A percentile compares a stretch with the other conserved stretches of the same genome.
These are phyloP conservation scores for Euphorbia celastroides DNA, from an alignment of 441 rosid species.

Conservation along the genomic window DNA sequence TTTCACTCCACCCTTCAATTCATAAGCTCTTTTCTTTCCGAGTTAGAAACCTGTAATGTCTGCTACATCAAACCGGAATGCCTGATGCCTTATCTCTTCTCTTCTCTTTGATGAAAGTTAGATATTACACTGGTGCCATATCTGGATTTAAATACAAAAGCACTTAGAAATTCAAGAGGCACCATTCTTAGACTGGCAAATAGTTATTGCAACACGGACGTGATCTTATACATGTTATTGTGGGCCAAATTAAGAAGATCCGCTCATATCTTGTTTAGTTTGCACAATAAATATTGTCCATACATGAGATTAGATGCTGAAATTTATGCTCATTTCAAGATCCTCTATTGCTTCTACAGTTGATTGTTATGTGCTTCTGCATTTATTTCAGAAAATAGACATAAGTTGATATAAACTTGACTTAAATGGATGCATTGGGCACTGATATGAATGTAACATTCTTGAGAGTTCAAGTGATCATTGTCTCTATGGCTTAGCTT, in stretches of 20 bases:
- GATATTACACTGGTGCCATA: background rate
- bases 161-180: background rate
- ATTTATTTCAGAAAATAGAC: too few species aligned
- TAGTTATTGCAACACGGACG: background rate
- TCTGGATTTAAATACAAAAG: background rate
- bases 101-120: background rate
- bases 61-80: background rate
- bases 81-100: background rate
- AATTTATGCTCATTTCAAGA: slow-evolving; percentile 1
- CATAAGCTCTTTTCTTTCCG: too few species aligned
- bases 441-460: background rate
- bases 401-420: too few species aligned
- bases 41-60: too few species aligned
- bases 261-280: slow-evolving; percentile 7
- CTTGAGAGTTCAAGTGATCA: background rate
- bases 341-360: background rate
- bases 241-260: slow-evolving; percentile 1
- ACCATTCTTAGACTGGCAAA: background rate
- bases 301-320: background rate
- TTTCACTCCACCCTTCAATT: background rate
- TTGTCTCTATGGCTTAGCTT: background rate
- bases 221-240: background rate
- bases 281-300: background rate
- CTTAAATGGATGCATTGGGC: too few species aligned
- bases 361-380: background rate